These are phyloP conservation scores for Hypoxylon trugodes DNA, from an alignment of 495 filamentous ascomycete genomes.

Conservation along the genomic window DNA sequence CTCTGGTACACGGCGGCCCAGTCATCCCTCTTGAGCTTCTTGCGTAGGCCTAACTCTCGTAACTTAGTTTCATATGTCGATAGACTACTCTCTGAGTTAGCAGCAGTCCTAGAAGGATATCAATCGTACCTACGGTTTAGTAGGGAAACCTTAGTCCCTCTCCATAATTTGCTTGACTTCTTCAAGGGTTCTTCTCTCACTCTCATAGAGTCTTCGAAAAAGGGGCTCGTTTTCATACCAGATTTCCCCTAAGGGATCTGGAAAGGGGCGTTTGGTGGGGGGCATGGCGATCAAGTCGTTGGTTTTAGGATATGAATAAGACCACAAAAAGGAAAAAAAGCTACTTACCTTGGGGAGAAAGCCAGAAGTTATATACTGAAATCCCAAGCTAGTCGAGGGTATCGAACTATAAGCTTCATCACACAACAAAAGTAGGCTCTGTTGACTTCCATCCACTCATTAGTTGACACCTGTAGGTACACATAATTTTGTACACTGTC, in stretches of 20 bases:
- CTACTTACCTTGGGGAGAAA: too few species aligned
- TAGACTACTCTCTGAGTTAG: conserved; percentile 3
- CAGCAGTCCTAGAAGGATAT: background rate
- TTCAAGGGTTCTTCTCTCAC: conserved; percentile 25
- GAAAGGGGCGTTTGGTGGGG: background rate
- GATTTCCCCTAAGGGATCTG: background rate
- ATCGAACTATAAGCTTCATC: too few species aligned
- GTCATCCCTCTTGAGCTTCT: conserved; percentile 37
- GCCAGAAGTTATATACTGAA: too few species aligned
- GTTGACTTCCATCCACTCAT: too few species aligned
- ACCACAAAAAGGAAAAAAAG: too few species aligned
- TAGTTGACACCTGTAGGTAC: too few species aligned
- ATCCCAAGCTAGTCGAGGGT: too few species aligned
- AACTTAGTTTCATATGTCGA: conserved; percentile 37
- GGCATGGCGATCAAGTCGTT: conserved; percentile 17
- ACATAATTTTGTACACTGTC: too few species aligned
- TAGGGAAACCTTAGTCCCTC: conserved; percentile 21
- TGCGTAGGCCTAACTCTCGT: conserved; percentile 25
- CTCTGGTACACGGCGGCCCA: conserved; percentile 28
- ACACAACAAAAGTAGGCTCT: too few species aligned
- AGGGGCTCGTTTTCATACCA: conserved; percentile 17
- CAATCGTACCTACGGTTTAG: conserved; percentile 5
- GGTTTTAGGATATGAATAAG: too few species aligned
- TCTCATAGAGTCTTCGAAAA: conserved; percentile 24
- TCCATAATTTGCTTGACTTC: conserved; percentile 38